Base-by-base conservation (phyloP, 2,329 filamentous ascomycete genomes). In the Sphaceloma murrayae region DNA sequence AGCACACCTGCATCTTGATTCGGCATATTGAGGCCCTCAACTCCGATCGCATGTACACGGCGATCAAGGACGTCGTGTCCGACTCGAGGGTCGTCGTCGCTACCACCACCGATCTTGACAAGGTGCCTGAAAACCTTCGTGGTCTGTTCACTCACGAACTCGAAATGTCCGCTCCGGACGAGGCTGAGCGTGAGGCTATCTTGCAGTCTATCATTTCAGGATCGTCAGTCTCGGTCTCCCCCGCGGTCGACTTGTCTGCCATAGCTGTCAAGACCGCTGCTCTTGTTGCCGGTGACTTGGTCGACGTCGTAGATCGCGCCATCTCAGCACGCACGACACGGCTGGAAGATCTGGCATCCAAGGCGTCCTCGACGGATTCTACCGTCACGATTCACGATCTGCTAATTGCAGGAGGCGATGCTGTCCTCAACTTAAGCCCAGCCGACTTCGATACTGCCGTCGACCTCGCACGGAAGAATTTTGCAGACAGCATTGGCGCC, bases 181-280 rank as follows among this genome's bases (percentile, higher is more conserved):
- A 98, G 60, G 79, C 78, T 18, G 89, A 96, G 63, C 74, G 91
- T 65, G 88, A 94, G 65, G 83, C 82, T 2, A 91, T 96, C 34
- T 67, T 98, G 6, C 77, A 76, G 42, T 80, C 79, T 48, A 84
- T 93, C 26, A 75, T 95, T 24, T 75, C 83, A 24, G 80, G 86
- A 47, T 76, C 79, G 19, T 80, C 83, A 2, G 73, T 94, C 16
- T 74, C 77, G n/a, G 66, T 95, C 2, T 84, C 88, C 13, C 75
- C 82, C 0, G 82, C 88, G 40, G 85, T 95, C 3, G 87, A 95
- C 46, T 70, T 98, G 4, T 75, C 78, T 49, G 78, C 81, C 7
- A 80, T 98, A 11, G 91, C 91, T 0, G 74, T 98, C 40, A 96
- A 96, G 67, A 98, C 91, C 6, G 91, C 91, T 5, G 91, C 91